Evolutionary conservation across 1,139 yeast genomes (phyloP).

Genomic region (Zygosaccharomyces pseudobailii): DNA sequence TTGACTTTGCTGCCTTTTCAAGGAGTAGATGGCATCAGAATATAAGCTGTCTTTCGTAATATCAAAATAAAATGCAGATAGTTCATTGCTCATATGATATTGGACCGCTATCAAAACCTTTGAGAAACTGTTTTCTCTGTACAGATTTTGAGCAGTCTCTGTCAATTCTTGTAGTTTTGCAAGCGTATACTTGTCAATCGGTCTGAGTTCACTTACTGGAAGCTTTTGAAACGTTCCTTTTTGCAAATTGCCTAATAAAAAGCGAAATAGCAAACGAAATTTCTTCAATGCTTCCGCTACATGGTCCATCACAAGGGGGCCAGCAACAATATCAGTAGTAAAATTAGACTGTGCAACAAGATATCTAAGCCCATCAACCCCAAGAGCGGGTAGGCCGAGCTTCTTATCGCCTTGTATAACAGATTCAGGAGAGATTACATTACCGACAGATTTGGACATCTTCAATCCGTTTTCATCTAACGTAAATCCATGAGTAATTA

Average conservation of each 20-base stretch:
- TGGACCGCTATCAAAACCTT: constrained; percentile 58
- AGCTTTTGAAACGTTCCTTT: constrained; percentile 29
- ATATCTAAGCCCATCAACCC: constrained; percentile 85
- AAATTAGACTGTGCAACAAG: constrained; percentile 91
- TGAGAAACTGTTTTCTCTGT: constrained; percentile 59
- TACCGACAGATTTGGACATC: constrained; percentile 93
- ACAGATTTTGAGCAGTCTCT: constrained; percentile 41
- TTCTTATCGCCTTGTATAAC: constrained; percentile 63
- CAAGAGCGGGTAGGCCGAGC: constrained; percentile 59
- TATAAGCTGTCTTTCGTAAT: constrained; percentile 80
- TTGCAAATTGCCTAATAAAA: constrained; percentile 69
- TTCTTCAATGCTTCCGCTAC: constrained; percentile 80
- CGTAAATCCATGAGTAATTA: constrained; percentile 91
- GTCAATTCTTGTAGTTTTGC: constrained; percentile 51
- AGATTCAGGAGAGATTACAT: constrained; percentile 64
- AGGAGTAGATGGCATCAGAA: constrained; percentile 51
- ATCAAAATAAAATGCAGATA: constrained; percentile 84
- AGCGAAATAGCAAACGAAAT: constrained; percentile 74
- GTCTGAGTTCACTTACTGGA: constrained; percentile 39
- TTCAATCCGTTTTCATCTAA: constrained; percentile 80
- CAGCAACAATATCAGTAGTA: constrained; percentile 71
- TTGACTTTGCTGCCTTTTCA: constrained; percentile 61
- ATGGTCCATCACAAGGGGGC: constrained; percentile 65
- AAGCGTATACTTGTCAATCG: constrained; percentile 63
- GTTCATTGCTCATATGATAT: constrained; percentile 65